These are phyloP conservation scores for Geosmithia flava DNA, from an alignment of 2,329 filamentous ascomycete species.

Conservation along the genomic window DNA sequence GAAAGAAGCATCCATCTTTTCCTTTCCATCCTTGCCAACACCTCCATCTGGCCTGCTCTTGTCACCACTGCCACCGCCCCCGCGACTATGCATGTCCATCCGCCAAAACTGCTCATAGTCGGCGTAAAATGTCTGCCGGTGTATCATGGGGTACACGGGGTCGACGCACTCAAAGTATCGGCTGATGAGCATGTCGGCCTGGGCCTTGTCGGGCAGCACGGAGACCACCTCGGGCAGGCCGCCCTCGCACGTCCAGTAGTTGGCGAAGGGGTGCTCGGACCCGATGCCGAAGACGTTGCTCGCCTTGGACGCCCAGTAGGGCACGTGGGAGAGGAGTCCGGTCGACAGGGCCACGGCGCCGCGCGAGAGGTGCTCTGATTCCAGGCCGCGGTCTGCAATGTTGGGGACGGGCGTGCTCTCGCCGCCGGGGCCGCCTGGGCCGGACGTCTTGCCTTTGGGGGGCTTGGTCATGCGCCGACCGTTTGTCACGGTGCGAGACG, in stretches of 20 bases:
- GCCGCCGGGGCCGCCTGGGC: slow-evolving; percentile 10
- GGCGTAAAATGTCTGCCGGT: slow-evolving; percentile 61
- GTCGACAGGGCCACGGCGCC: slow-evolving; percentile 43
- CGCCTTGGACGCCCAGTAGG: slow-evolving; percentile 56
- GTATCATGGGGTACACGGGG: slow-evolving; percentile 70
- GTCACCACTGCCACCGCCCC: neutral
- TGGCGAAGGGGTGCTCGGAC: slow-evolving; percentile 67
- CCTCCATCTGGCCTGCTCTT: slow-evolving; percentile 10
- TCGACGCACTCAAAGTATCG: slow-evolving; percentile 62
- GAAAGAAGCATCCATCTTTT: slow-evolving; percentile 51
- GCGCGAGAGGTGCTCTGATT: slow-evolving; percentile 31
- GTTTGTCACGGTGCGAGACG: slow-evolving; percentile 38
- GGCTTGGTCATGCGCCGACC: slow-evolving; percentile 44
- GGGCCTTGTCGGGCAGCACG: slow-evolving; percentile 62
- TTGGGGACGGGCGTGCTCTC: slow-evolving; percentile 33
- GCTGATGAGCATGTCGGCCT: slow-evolving; percentile 57
- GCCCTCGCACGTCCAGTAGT: slow-evolving; percentile 74
- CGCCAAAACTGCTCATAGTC: slow-evolving; percentile 74
- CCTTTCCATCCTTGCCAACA: slow-evolving; percentile 31
- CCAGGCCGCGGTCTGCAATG: slow-evolving; percentile 40
- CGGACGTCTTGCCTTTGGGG: slow-evolving; percentile 34
- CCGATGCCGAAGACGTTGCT: slow-evolving; percentile 75
- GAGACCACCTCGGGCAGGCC: slow-evolving; percentile 64
- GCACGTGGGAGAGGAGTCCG: slow-evolving; percentile 58
- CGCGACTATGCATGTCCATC: slow-evolving; percentile 15